Evolutionary conservation across 2,329 filamentous ascomycete species (phyloP).

Genomic region (Botrytis porri): DNA sequence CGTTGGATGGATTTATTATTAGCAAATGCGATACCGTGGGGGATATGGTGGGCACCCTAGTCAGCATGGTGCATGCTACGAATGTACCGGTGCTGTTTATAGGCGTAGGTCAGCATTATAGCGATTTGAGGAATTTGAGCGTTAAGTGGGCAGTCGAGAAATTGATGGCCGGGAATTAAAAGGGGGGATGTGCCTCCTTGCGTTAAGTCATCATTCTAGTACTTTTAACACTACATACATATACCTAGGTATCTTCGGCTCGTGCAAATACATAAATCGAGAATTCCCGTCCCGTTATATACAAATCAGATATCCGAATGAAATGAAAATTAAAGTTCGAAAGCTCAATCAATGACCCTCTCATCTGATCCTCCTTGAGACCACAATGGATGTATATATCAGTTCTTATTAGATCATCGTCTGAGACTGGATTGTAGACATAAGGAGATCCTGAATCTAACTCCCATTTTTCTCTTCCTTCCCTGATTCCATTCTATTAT

Average conservation of each 20-base stretch:
- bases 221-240: neutral
- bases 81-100: conserved; percentile 94
- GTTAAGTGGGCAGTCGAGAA: conserved; percentile 69
- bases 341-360: neutral
- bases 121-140: conserved; percentile 65
- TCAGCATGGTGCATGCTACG: conserved; percentile 96
- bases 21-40: conserved; percentile 98
- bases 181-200: too few relatives aligned
- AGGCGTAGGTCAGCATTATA: conserved; percentile 70
- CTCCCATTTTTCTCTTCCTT: neutral
- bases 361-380: neutral
- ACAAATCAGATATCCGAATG: neutral
- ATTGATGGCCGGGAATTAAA: conserved; percentile 45
- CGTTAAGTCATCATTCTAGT: neutral
- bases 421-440: neutral
- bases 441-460: neutral
- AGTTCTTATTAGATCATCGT: neutral
- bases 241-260: neutral
- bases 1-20: conserved; percentile 95
- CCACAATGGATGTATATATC: neutral
- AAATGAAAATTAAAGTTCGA: neutral
- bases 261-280: neutral
- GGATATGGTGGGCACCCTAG: conserved; percentile 86
- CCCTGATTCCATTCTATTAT: neutral
- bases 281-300: neutral